Percentiles rank a stretch among this genome's conserved stretches.
These are phyloP conservation scores for Stramenopiles sp. DNA, from an alignment of 352 stramenopile genomes.

Conservation along the genomic window DNA sequence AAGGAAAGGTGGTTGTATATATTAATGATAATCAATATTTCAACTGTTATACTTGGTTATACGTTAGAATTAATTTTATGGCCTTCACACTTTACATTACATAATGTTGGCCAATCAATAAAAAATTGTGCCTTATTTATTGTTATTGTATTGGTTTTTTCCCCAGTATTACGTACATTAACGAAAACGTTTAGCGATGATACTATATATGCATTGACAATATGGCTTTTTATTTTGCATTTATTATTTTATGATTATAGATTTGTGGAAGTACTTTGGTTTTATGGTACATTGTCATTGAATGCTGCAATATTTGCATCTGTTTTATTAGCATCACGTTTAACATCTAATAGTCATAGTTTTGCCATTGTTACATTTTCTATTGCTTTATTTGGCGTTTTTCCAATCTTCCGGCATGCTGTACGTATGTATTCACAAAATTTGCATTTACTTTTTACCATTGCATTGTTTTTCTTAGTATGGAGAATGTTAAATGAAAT, in stretches of 20 bases:
- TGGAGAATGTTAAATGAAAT: too few species aligned
- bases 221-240: slow-evolving; percentile 47
- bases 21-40: too few species aligned
- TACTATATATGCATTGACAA: slow-evolving; percentile 62
- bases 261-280: slow-evolving; percentile 45
- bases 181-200: slow-evolving; percentile 66
- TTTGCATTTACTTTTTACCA: too few species aligned
- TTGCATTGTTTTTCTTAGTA: too few species aligned
- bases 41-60: too few species aligned
- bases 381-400: slow-evolving; percentile 66
- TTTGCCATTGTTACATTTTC: slow-evolving; percentile 66
- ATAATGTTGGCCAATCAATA: slow-evolving; percentile 31
- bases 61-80: too few species aligned
- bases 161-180: slow-evolving; percentile 62
- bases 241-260: slow-evolving; percentile 69
- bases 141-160: slow-evolving; percentile 52
- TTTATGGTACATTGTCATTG: slow-evolving; percentile 61
- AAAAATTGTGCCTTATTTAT: slow-evolving; percentile 51
- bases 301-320: slow-evolving; percentile 73
- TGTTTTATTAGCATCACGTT: slow-evolving; percentile 60
- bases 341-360: slow-evolving; percentile 66
- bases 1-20: too few species aligned
- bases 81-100: too few species aligned
- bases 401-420: slow-evolving; percentile 58
- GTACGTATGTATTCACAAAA: too few species aligned